These are phyloP conservation scores for Lasiodiplodia sp. DNA, from an alignment of 2,329 filamentous ascomycete genomes.

Conservation along the genomic window DNA sequence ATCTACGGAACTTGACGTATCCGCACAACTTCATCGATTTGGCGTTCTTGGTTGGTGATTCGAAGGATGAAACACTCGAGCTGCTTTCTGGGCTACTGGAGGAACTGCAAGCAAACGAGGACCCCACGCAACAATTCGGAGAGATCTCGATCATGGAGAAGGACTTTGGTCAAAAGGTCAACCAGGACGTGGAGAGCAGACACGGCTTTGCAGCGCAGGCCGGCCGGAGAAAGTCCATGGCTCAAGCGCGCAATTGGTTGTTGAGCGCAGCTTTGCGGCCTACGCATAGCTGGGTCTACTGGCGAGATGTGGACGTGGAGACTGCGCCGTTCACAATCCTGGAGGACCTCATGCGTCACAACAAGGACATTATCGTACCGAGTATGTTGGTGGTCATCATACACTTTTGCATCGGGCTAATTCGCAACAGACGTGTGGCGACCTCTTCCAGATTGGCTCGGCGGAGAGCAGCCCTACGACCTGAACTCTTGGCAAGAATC, in stretches of 20 bases:
- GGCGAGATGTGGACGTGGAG: conserved; percentile 98
- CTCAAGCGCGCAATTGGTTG: conserved; percentile 96
- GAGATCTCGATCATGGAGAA: conserved; percentile 99
- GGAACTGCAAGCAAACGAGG: conserved; percentile 78
- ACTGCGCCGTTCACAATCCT: conserved; percentile 96
- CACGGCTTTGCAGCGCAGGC: conserved; percentile 98
- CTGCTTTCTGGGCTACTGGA: conserved; percentile 78
- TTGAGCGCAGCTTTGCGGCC: conserved; percentile 90
- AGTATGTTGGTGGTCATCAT: conserved; percentile 68
- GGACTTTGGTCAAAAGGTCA: conserved; percentile 97
- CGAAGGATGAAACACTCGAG: conserved; percentile 86
- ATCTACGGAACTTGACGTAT: conserved; percentile 94
- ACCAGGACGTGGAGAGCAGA: conserved; percentile 95
- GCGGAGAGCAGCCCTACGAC: conserved; percentile 97
- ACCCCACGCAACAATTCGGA: conserved; percentile 84
- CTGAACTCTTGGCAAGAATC: conserved; percentile 99
- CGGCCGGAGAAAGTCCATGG: conserved; percentile 93
- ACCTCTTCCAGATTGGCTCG: conserved; percentile 97
- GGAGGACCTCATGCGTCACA: conserved; percentile 97
- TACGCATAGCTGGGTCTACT: conserved; percentile 99
- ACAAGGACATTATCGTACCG: conserved; percentile 97
- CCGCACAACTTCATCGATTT: conserved; percentile 96
- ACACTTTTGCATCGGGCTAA: conserved; percentile 33
- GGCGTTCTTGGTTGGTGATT: conserved; percentile 96
- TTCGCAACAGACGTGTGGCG: conserved; percentile 78